Evolutionary conservation across 106 monocot species (phyloP), one percentile per base, ranked within the genome.

Genomic region (Allium sativum): DNA sequence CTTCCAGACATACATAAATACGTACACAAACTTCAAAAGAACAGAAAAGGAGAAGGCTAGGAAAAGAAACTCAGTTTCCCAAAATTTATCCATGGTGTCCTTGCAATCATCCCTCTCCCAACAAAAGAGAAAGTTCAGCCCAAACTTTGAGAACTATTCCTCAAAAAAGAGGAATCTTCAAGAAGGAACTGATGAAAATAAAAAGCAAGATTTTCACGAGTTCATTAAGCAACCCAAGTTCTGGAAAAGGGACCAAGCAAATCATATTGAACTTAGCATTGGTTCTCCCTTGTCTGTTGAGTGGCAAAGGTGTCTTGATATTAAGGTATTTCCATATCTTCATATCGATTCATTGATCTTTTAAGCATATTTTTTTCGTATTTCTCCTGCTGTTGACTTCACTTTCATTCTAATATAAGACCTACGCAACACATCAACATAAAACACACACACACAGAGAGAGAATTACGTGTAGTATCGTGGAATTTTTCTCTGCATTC

Each of bases 291-390:
- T 89, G 46, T 81, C 84, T 5, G 59, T 80, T 11, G 89, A 84
- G 44, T 84, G 89, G 89, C 78, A 84, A 42, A 66, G 84, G 10
- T 81, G 83, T 62, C 84, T 84, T 41, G 89, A 89, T 68, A 84
- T 84, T 61, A 70, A 81, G 81, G 89, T 84, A 69, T 18, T 17
- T 40, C 31, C 18, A n/a, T n/a, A 14, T 31, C 2, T 31, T 31
- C 31, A 31, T 31, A 5, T 31, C 31, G 5, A 31, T 31, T 31
- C 4, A 31, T 31, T n/a, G 5, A 31, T 31, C 31, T 31, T 31
- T 31, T 31, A 31, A 3, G 31, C 31, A 31, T 31, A 31, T 3
- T 31, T 31, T 31, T 31, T 31, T 2, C 5, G 31, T 31, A 31
- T 31, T 31, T 31, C 31, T 31, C 31, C 5, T 31, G 31, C 31